Conservation (phyloP, 305 asterid genomes). For the Fraxinus latifolia region DNA sequence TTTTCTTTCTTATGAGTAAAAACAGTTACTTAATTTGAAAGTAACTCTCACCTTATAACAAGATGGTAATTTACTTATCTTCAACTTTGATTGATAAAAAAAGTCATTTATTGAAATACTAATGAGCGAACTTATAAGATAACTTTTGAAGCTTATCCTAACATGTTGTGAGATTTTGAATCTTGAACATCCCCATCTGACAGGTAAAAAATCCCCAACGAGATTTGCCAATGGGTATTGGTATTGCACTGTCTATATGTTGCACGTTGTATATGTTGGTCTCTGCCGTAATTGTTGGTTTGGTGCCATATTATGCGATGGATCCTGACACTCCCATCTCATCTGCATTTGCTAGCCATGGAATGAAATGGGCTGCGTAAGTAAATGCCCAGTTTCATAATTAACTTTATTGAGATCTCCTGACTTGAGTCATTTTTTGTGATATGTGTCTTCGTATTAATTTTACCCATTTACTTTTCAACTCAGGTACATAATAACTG, state of each 20-base stretch:
- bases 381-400: slow-evolving; percentile 27
- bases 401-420: slow-evolving; percentile 7
- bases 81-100: not conserved
- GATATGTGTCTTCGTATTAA: slow-evolving; percentile 7
- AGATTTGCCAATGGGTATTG: slow-evolving; percentile 91
- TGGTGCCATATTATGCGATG: slow-evolving; percentile 87
- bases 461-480: slow-evolving; percentile 1
- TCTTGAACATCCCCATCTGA: not conserved
- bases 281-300: slow-evolving; percentile 87
- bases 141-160: not conserved
- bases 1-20: not conserved
- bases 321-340: slow-evolving; percentile 99
- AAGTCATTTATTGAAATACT: not conserved
- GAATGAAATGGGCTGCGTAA: slow-evolving; percentile 89
- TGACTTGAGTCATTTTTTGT: slow-evolving; percentile 6
- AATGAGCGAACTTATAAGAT: not conserved
- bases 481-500: slow-evolving; percentile 59
- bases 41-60: not conserved
- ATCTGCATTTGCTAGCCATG: slow-evolving; percentile 80
- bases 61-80: not conserved
- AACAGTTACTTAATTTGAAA: not conserved
- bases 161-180: not conserved
- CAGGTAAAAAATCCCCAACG: slow-evolving; percentile 96
- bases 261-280: slow-evolving; percentile 84
- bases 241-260: slow-evolving; percentile 77